Percentiles rank a stretch among this genome's conserved stretches.
phyloP scores from a whole-genome alignment of 2,329 filamentous ascomycete genomes.

The Cladosporium sp. region DNA sequence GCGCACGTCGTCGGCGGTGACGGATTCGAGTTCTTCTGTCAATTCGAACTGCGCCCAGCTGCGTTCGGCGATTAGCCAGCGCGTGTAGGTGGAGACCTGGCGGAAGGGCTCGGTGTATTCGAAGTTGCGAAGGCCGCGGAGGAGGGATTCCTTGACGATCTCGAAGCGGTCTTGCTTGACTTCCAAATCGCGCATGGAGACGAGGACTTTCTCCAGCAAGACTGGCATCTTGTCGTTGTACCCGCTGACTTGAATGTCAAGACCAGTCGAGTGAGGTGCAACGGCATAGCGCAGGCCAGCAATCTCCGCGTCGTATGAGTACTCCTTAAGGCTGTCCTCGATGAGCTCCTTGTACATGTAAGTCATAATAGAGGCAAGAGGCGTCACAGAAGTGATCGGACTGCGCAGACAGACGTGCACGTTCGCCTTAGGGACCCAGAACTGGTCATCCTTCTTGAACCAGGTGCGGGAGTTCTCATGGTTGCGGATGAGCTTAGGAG shows the following conservation, averaged over 20 bases:
- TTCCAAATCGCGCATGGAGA: conserved; percentile 78
- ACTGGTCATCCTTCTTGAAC: conserved; percentile 98
- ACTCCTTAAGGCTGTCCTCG: conserved; percentile 83
- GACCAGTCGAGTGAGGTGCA: conserved; percentile 64
- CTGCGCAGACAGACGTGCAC: conserved; percentile 76
- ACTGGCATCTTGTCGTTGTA: conserved; percentile 97
- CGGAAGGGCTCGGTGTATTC: conserved; percentile 85
- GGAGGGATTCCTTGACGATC: conserved; percentile 82
- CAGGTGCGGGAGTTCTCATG: conserved; percentile 77
- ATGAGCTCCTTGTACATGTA: conserved; percentile 82
- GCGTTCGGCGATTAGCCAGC: conserved; percentile 73
- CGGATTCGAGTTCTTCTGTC: conserved; percentile 67
- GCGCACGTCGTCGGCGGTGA: conserved; percentile 71
- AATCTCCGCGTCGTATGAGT: conserved; percentile 92
- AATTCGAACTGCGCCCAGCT: conserved; percentile 77
- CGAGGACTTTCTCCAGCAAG: conserved; percentile 81
- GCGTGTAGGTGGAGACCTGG: conserved; percentile 78
- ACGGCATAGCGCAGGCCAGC: conserved; percentile 83
- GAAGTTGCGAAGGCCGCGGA: conserved; percentile 76
- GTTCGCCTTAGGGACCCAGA: conserved; percentile 96
- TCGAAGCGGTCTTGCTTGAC: conserved; percentile 84
- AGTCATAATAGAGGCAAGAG: conserved; percentile 72
- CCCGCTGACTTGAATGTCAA: conserved; percentile 76
- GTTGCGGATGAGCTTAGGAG: conserved; percentile 79
- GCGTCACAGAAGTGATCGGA: conserved; percentile 72